Conservation (phyloP, 768 basidiomycete genomes). For the Kwoniella heveanensis region DNA sequence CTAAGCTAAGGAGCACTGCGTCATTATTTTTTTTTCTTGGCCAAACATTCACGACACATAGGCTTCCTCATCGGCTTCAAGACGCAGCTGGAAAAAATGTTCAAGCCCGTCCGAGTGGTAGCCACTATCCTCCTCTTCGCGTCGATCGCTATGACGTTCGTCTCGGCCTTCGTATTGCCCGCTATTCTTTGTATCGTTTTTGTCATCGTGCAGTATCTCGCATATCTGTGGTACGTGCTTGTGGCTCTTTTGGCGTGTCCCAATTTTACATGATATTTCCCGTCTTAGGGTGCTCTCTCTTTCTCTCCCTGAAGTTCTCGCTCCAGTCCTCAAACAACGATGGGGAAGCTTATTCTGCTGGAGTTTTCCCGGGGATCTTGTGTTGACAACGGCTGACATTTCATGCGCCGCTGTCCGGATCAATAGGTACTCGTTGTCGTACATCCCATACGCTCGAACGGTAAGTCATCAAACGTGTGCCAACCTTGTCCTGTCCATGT, state of each 20-base stretch:
- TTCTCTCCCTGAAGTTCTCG: too few species aligned
- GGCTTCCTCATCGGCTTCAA: conserved; percentile 45
- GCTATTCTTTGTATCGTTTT: conserved; percentile 60
- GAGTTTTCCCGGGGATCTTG: too few species aligned
- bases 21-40: background rate
- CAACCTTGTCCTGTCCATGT: too few species aligned
- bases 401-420: background rate
- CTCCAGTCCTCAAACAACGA: too few species aligned
- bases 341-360: too few species aligned
- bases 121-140: conserved; percentile 77
- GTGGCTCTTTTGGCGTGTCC: background rate
- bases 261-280: background rate
- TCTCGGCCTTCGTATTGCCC: conserved; percentile 73
- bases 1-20: too few species aligned
- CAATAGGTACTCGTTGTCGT: conserved; percentile 58
- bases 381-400: too few species aligned
- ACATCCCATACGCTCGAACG: conserved; percentile 84
- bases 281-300: background rate
- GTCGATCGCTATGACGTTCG: conserved; percentile 78
- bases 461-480: conserved; percentile 28
- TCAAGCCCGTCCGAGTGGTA: conserved; percentile 84
- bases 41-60: too few species aligned
- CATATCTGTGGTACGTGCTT: conserved; percentile 79
- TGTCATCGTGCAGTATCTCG: conserved; percentile 86
- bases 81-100: conserved; percentile 87